Conservation (phyloP, 2,329 filamentous ascomycete species). For the Talaromyces sp. region DNA sequence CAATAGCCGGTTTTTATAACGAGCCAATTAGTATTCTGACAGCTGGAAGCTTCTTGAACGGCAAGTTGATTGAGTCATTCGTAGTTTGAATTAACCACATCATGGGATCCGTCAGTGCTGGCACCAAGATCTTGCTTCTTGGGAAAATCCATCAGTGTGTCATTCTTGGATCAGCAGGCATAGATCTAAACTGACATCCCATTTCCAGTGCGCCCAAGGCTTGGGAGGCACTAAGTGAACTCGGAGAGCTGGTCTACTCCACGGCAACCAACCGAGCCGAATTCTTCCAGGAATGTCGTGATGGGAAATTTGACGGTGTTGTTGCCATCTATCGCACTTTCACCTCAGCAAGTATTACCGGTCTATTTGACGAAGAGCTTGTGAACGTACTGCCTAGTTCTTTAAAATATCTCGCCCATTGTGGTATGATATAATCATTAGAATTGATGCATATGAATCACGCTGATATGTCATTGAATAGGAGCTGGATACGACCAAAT, state of each 20-base stretch:
- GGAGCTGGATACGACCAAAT: slow-evolving; percentile 86
- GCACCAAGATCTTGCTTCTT: slow-evolving; percentile 64
- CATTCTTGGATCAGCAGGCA: background rate
- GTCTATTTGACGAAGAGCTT: slow-evolving; percentile 71
- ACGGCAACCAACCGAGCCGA: slow-evolving; percentile 63
- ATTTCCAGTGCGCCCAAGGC: slow-evolving; percentile 58
- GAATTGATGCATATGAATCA: background rate
- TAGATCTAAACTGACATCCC: background rate
- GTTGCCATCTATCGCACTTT: slow-evolving; percentile 73
- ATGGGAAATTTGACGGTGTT: slow-evolving; percentile 68
- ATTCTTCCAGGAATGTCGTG: slow-evolving; percentile 69
- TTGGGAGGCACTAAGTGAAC: slow-evolving; percentile 63
- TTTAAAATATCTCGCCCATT: slow-evolving; percentile 43
- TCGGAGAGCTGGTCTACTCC: slow-evolving; percentile 68
- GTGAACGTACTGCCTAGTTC: slow-evolving; percentile 52
- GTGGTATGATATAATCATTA: slow-evolving; percentile 32
- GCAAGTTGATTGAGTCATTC: background rate
- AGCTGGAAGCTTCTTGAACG: too few species aligned
- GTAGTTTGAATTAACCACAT: background rate
- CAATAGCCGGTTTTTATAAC: too few species aligned
- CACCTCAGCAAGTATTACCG: slow-evolving; percentile 64
- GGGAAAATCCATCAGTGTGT: slow-evolving; percentile 67
- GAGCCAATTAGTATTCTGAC: too few species aligned
- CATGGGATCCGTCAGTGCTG: background rate
- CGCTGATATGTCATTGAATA: slow-evolving; percentile 33